A percentile compares a stretch with the other conserved stretches of the same genome.
phyloP scores from a whole-genome alignment of 2,329 filamentous ascomycete genomes.

The Fusarium caatingaense region DNA sequence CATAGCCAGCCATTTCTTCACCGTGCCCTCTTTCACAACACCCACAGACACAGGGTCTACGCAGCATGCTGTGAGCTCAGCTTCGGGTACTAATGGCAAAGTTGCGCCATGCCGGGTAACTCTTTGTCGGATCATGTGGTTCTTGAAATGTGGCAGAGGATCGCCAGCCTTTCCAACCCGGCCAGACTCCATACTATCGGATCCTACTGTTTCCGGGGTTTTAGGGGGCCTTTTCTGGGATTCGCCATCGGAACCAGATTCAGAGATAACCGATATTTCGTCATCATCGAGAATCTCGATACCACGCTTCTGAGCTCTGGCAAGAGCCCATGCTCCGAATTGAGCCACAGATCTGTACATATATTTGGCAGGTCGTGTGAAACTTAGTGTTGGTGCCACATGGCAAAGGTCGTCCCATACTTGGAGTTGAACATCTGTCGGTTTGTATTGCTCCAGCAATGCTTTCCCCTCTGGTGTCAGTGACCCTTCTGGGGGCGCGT shows the following conservation, averaged over 20 bases:
- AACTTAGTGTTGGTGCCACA: constrained; percentile 91
- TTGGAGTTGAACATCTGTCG: constrained; percentile 92
- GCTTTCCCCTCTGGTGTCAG: constrained; percentile 72
- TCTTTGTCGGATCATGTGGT: constrained; percentile 92
- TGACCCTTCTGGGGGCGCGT: constrained; percentile 73
- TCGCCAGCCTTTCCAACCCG: constrained; percentile 89
- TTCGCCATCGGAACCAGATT: constrained; percentile 58
- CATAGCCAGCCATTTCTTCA: constrained; percentile 84
- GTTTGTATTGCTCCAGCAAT: constrained; percentile 74
- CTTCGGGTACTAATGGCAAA: constrained; percentile 71
- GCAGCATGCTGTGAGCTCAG: constrained; percentile 73
- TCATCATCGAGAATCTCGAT: constrained; percentile 88
- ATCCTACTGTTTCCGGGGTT: constrained; percentile 28
- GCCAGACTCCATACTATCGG: constrained; percentile 39
- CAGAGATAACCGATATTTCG: constrained; percentile 78
- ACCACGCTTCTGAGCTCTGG: constrained; percentile 79
- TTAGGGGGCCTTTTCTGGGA: constrained; percentile 38
- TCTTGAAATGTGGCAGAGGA: constrained; percentile 79
- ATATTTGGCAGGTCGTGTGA: constrained; percentile 93
- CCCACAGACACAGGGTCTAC: constrained; percentile 76
- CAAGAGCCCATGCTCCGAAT: constrained; percentile 91
- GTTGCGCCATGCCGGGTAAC: constrained; percentile 83
- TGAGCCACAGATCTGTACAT: constrained; percentile 95
- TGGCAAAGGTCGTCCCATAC: constrained; percentile 97
- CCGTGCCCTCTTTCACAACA: constrained; percentile 80